These are phyloP conservation scores for Mucor sp. DNA, from an alignment of 371 early-diverging fungal genomes.

Conservation along the genomic window DNA sequence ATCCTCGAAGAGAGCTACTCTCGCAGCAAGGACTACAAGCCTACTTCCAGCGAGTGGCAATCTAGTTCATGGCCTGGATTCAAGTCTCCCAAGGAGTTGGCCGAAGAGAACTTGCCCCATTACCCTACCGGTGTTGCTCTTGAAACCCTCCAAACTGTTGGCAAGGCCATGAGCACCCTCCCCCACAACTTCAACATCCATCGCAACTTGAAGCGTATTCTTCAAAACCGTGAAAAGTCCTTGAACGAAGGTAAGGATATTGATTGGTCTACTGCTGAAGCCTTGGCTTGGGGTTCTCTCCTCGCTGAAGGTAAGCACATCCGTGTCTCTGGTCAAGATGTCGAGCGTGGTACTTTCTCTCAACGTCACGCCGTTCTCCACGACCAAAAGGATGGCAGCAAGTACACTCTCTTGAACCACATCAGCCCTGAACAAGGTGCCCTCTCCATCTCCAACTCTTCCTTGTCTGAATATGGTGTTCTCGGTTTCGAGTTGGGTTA, in stretches of 20 bases:
- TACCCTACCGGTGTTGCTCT: constrained; percentile 80
- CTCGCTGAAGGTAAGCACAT: constrained; percentile 58
- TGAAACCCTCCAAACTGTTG: constrained; percentile 80
- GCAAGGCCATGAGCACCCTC: constrained; percentile 75
- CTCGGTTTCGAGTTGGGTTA: constrained; percentile 97
- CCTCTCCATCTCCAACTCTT: constrained; percentile 93
- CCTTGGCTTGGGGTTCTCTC: constrained; percentile 91
- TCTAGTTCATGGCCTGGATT: constrained; percentile 89
- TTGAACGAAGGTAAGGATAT: constrained; percentile 77
- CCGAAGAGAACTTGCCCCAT: constrained; percentile 66
- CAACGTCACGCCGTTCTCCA: constrained; percentile 96
- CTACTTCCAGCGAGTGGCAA: constrained; percentile 91
- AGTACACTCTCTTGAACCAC: constrained; percentile 81
- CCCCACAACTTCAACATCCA: constrained; percentile 90
- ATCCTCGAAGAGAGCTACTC: constrained; percentile 90
- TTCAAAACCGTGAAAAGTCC: constrained; percentile 82
- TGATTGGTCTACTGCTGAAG: constrained; percentile 98
- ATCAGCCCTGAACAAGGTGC: constrained; percentile 81
- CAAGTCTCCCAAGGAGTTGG: constrained; percentile 85
- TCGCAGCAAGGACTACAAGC: constrained; percentile 87
- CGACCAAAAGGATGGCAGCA: constrained; percentile 81
- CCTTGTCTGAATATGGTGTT: constrained; percentile 94
- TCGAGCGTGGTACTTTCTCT: constrained; percentile 98
- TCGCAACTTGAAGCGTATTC: constrained; percentile 83
- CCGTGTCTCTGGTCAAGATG: constrained; percentile 76